Evolutionary conservation across 192 early-diverging fungal genomes (phyloP), one percentile per base, ranked within the genome.

Genomic region (Rhizoclosmatium globosum): DNA sequence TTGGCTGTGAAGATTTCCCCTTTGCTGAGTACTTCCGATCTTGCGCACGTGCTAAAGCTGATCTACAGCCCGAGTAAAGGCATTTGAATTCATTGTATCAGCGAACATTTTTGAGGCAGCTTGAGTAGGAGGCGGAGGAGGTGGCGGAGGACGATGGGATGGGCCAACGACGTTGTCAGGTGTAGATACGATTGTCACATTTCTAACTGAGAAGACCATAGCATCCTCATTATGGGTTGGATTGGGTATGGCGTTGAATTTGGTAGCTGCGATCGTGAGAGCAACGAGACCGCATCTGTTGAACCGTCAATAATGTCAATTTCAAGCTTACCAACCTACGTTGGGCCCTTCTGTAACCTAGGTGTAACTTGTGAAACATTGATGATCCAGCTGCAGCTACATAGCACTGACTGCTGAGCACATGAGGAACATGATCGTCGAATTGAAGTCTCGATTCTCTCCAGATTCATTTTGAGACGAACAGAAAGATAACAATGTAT

Each of bases 1-100:
- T 3, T 58, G 31, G 77, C 77, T 0, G 57, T 41, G 58, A 79
- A 79, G 3, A 79, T 79, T 47, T 79, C 77, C 7, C 77, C 77
- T 53, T 62, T 58, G 9, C 70, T 11, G 70, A 23, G 56, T 57
- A 72, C 42, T n/a, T 23, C 2, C 9, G 70, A 7, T 7, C 9
- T 21, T 42, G n/a, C 13, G 70, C 70, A 3, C 7, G 7, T 58
- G 21, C 6, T 19, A 72, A 38, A 72, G 70, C 6, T 7, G 6
- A 13, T 53, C 50, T 53, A 53, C 9, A 17, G 50, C 17, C 17
- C 1, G 9, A 0, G 50, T 13, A 17, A 13, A 53, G 9, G 1
- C 9, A 13, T 7, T 53, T 53, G 50, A 17, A 13, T 7, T 53
- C 50, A 17, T 53, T 7, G 50, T 53, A 17, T 0, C 50, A 17